phyloP scores from a whole-genome alignment of 345 rosid species.

The Combretum micranthum region DNA sequence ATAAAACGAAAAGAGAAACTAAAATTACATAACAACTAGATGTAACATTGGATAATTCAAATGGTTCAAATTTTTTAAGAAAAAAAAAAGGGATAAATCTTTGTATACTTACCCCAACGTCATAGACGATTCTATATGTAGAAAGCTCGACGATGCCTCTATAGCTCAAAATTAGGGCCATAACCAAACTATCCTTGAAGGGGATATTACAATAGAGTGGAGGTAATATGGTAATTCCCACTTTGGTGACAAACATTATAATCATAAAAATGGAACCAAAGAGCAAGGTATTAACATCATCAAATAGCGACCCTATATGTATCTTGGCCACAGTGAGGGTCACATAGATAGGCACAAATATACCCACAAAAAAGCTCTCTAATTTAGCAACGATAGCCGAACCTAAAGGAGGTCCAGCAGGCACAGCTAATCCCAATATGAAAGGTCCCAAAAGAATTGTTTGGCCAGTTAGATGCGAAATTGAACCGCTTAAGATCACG shows the following conservation, averaged over 20 bases:
- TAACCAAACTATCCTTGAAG: slow-evolving; percentile 28
- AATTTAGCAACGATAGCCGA: slow-evolving; percentile 30
- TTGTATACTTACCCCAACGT: no score
- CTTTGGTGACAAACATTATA: no score
- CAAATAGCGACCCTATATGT: background rate
- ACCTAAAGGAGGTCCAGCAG: slow-evolving; percentile 41
- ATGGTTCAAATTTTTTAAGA: no score
- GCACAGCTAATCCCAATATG: slow-evolving; percentile 28
- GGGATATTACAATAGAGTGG: slow-evolving; percentile 36
- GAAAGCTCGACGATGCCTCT: slow-evolving; percentile 45
- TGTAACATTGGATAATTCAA: no score
- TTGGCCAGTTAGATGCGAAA: slow-evolving; percentile 16
- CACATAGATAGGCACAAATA: slow-evolving; percentile 27
- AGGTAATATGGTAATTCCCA: slow-evolving; percentile 7
- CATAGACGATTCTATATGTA: background rate
- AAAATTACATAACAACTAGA: no score
- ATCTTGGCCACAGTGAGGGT: slow-evolving; percentile 9
- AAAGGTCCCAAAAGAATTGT: slow-evolving; percentile 18
- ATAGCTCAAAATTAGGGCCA: slow-evolving; percentile 39
- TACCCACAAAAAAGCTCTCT: slow-evolving; percentile 18
- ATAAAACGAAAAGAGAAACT: no score
- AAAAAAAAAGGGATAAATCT: no score
- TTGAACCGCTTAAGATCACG: slow-evolving; percentile 13
- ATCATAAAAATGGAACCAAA: no score
- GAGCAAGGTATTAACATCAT: no score